phyloP scores from a whole-genome alignment of 2,329 filamentous ascomycete genomes.

The Dothideomycetes sp. region DNA sequence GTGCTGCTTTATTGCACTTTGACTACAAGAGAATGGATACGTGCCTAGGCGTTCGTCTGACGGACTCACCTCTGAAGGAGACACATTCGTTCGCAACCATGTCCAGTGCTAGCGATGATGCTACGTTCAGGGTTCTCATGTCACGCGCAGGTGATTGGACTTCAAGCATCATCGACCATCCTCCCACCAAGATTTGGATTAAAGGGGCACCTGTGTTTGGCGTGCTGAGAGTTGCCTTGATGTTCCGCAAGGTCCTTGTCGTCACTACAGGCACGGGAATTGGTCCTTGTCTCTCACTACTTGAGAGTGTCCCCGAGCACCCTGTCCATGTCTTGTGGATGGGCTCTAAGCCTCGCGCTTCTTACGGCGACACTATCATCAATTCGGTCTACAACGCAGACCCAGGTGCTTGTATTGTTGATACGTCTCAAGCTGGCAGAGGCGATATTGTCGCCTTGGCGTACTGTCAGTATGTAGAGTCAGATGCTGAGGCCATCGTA shows the following conservation, averaged over 20 bases:
- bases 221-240: slow-evolving; percentile 56
- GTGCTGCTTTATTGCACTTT: slow-evolving; percentile 65
- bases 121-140: slow-evolving; percentile 59
- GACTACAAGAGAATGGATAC: slow-evolving; percentile 42
- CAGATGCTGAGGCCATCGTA: slow-evolving; percentile 57
- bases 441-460: slow-evolving; percentile 52
- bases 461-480: slow-evolving; percentile 41
- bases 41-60: slow-evolving; percentile 43
- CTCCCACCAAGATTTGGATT: slow-evolving; percentile 56
- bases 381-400: slow-evolving; percentile 49
- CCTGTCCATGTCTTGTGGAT: slow-evolving; percentile 60
- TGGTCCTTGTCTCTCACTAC: slow-evolving; percentile 56
- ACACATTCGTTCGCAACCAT: slow-evolving; percentile 73
- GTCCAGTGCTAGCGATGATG: slow-evolving; percentile 42
- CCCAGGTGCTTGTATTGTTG: slow-evolving; percentile 55
- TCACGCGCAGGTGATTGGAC: slow-evolving; percentile 74
- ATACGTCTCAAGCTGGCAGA: slow-evolving; percentile 52
- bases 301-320: slow-evolving; percentile 40
- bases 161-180: slow-evolving; percentile 49
- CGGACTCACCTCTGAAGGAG: slow-evolving; percentile 55
- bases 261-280: slow-evolving; percentile 67
- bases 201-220: slow-evolving; percentile 59
- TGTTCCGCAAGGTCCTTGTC: slow-evolving; percentile 57
- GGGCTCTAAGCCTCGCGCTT: slow-evolving; percentile 50
- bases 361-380: slow-evolving; percentile 52